These are phyloP conservation scores for Ceratocystis ficicola DNA, from an alignment of 2,329 filamentous ascomycete species.

Conservation along the genomic window DNA sequence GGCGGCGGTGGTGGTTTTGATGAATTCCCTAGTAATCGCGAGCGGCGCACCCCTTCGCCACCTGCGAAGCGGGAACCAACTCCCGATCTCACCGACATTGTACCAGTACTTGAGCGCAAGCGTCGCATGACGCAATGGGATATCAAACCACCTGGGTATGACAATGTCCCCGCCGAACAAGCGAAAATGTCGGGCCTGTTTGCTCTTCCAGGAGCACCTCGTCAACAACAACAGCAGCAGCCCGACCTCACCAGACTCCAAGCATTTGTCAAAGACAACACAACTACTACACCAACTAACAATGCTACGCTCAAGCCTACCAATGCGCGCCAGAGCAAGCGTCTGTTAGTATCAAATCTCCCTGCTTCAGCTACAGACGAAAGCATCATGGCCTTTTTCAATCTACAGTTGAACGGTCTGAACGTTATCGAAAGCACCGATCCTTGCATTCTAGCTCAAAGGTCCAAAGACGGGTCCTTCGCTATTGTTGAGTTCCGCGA, in stretches of 20 bases:
- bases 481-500: slow-evolving; percentile 86
- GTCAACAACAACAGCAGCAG: slow-evolving; percentile 69
- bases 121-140: slow-evolving; percentile 97
- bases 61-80: slow-evolving; percentile 90
- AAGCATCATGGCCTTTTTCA: slow-evolving; percentile 72
- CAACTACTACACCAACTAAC: slow-evolving; percentile 40
- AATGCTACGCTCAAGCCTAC: slow-evolving; percentile 78
- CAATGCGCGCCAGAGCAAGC: slow-evolving; percentile 87
- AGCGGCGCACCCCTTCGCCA: slow-evolving; percentile 60
- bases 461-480: slow-evolving; percentile 67
- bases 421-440: slow-evolving; percentile 78
- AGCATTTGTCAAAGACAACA: slow-evolving; percentile 78
- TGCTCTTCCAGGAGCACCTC: slow-evolving; percentile 84
- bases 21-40: slow-evolving; percentile 31
- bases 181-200: slow-evolving; percentile 99
- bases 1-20: slow-evolving; percentile 31
- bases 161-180: slow-evolving; percentile 95
- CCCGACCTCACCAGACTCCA: slow-evolving; percentile 92
- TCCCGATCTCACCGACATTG: slow-evolving; percentile 78
- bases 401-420: slow-evolving; percentile 88
- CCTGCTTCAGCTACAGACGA: slow-evolving; percentile 64
- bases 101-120: slow-evolving; percentile 74
- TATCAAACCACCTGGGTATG: slow-evolving; percentile 95
- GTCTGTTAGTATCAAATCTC: slow-evolving; percentile 77
- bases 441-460: slow-evolving; percentile 71